phyloP scores from a whole-genome alignment of 164 flowering plant genomes.

The Echeveria elegans region DNA sequence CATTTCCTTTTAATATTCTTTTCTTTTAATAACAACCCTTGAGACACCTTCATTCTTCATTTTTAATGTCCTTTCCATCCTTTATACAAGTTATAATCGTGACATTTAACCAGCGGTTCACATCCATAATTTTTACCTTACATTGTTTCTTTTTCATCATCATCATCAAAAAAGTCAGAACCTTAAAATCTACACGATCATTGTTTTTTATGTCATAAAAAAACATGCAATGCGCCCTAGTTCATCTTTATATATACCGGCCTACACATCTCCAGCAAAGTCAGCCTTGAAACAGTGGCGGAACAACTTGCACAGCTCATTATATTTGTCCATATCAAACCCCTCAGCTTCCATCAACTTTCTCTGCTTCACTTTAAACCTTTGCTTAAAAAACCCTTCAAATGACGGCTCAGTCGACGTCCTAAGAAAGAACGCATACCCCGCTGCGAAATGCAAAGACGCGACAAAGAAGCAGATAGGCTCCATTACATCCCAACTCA shows the following conservation, averaged over 20 bases:
- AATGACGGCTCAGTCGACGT: conserved; percentile 43
- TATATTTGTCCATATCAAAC: conserved; percentile 24
- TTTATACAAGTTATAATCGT: no score
- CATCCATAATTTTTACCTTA: no score
- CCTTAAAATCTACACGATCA: neutral
- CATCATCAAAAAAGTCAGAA: neutral
- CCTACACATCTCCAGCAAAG: neutral
- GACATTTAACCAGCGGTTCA: no score
- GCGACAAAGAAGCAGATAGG: conserved; percentile 49
- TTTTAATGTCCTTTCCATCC: no score
- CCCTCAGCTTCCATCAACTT: conserved; percentile 22
- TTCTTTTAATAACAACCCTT: no score
- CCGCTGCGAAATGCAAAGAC: conserved; percentile 28
- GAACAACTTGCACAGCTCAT: conserved; percentile 19
- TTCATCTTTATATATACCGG: no score
- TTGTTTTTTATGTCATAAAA: neutral
- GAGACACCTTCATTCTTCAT: no score
- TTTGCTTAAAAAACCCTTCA: conserved; percentile 28
- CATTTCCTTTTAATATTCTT: no score
- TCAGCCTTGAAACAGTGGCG: neutral
- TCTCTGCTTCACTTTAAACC: conserved; percentile 29
- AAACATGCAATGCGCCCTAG: neutral
- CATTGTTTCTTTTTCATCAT: neutral
- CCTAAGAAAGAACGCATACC: conserved; percentile 31
- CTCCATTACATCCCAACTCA: conserved; percentile 55